These are phyloP conservation scores for Cyclotella atomus DNA, from an alignment of 108 stramenopile species.

Conservation along the genomic window DNA sequence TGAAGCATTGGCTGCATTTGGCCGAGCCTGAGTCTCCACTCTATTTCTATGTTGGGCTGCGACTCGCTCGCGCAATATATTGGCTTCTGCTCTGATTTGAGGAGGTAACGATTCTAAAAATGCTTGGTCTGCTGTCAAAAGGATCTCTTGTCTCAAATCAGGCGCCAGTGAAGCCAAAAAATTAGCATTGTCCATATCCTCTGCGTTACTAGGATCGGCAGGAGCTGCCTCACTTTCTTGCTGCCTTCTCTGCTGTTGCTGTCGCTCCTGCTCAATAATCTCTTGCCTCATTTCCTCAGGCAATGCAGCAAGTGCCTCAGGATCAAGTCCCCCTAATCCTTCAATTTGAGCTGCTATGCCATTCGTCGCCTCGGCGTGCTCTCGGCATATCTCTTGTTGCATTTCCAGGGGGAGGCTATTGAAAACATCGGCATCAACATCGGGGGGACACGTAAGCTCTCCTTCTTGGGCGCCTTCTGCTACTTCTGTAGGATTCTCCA, in stretches of 20 bases:
- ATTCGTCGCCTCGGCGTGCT: slow-evolving; percentile 61
- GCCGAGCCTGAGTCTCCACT: slow-evolving; percentile 18
- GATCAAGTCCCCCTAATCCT: slow-evolving; percentile 87
- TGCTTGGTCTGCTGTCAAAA: slow-evolving; percentile 86
- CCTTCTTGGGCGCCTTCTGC: slow-evolving; percentile 34
- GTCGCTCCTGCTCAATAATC: slow-evolving; percentile 89
- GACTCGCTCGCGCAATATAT: slow-evolving; percentile 86
- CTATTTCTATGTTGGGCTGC: slow-evolving; percentile 48
- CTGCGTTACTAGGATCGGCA: slow-evolving; percentile 90
- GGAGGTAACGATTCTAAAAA: slow-evolving; percentile 84
- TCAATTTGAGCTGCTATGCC: slow-evolving; percentile 75
- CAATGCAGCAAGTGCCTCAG: slow-evolving; percentile 92
- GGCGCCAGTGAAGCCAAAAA: slow-evolving; percentile 91
- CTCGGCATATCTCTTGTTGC: slow-evolving; percentile 88
- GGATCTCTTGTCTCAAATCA: slow-evolving; percentile 90
- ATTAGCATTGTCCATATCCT: slow-evolving; percentile 89
- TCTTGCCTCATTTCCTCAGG: slow-evolving; percentile 95
- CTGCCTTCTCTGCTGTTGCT: slow-evolving; percentile 73
- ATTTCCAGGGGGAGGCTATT: slow-evolving; percentile 88
- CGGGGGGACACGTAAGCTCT: slow-evolving; percentile 85
- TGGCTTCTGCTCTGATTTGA: slow-evolving; percentile 88
- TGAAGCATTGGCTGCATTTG: slow-evolving; percentile 27
- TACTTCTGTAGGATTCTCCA: neutral
- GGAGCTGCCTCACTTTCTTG: slow-evolving; percentile 56
- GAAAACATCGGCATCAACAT: slow-evolving; percentile 92